These are phyloP conservation scores for Candolleomyces eurysporus DNA, from an alignment of 768 basidiomycete species.

Conservation along the genomic window DNA sequence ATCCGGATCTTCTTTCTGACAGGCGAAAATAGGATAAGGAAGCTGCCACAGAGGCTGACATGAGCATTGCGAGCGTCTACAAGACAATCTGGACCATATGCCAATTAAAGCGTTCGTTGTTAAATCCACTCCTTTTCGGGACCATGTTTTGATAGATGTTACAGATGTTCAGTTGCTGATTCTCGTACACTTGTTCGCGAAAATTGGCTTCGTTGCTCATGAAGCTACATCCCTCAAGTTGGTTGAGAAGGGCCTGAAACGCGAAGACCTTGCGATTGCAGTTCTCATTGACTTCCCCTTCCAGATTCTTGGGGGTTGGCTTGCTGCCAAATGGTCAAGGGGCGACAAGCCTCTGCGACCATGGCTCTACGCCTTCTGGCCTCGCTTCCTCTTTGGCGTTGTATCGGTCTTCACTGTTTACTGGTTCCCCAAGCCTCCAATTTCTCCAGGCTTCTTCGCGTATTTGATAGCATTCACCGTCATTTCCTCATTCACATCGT, in stretches of 20 bases:
- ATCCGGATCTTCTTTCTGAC: not conserved
- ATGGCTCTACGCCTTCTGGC: conserved; percentile 93
- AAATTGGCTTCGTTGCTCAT: conserved; percentile 92
- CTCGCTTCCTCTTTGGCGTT: conserved; percentile 70
- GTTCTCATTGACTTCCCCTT: conserved; percentile 98
- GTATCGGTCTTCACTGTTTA: conserved; percentile 76
- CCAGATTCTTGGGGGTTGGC: conserved; percentile 92
- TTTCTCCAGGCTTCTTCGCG: conserved; percentile 73
- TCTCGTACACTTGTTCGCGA: conserved; percentile 83
- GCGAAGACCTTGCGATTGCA: conserved; percentile 94
- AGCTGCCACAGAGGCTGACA: conserved; percentile 68
- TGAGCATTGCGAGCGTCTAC: conserved; percentile 90
- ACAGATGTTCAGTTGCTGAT: conserved; percentile 90
- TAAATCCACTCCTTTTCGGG: not conserved
- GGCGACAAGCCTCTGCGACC: conserved; percentile 78
- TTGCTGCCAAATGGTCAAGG: conserved; percentile 88
- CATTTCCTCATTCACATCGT: conserved; percentile 82
- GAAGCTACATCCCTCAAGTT: conserved; percentile 91
- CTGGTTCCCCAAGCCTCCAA: conserved; percentile 78
- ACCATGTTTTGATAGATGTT: conserved; percentile 1
- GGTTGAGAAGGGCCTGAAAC: conserved; percentile 93
- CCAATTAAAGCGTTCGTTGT: conserved; percentile 75
- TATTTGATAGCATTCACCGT: conserved; percentile 83
- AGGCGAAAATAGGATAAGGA: conserved; percentile 63
- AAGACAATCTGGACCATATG: conserved; percentile 94